Evolutionary conservation across 495 filamentous ascomycete species (phyloP).

Genomic region (Hypoxylon fragiforme): DNA sequence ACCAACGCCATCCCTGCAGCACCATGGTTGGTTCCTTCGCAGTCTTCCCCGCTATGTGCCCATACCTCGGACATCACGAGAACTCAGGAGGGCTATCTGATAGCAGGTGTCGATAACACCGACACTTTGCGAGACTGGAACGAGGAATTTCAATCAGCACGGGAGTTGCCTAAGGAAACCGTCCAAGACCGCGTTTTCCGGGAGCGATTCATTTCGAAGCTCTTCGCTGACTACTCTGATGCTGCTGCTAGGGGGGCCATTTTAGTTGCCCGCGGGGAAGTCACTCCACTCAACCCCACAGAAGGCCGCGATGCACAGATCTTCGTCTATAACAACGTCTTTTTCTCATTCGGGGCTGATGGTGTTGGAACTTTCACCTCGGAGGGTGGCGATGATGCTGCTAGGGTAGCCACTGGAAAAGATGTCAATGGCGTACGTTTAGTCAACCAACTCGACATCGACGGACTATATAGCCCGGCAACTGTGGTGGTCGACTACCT

Average conservation of each 20-base stretch:
- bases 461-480: constrained; percentile 89
- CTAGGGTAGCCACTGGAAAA: constrained; percentile 93
- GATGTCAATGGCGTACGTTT: constrained; percentile 91
- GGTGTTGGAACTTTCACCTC: constrained; percentile 95
- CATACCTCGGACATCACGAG: constrained; percentile 85
- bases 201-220: constrained; percentile 88
- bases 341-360: constrained; percentile 98
- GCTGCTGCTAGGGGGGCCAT: constrained; percentile 93
- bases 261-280: constrained; percentile 87
- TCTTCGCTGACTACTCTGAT: constrained; percentile 97
- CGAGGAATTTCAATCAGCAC: constrained; percentile 96
- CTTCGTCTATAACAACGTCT: constrained; percentile 99
- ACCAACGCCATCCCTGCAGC: constrained; percentile 89
- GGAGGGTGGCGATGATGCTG: constrained; percentile 96
- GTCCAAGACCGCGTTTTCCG: constrained; percentile 96
- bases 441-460: constrained; percentile 96
- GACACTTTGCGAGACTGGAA: constrained; percentile 98
- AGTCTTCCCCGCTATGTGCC: constrained; percentile 60
- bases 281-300: constrained; percentile 95
- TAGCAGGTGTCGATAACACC: constrained; percentile 86
- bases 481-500: constrained; percentile 97
- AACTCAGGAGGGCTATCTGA: constrained; percentile 88
- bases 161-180: constrained; percentile 87
- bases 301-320: constrained; percentile 93
- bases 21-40: constrained; percentile 84